These are phyloP conservation scores for Coemansia sp. DNA, from an alignment of 192 early-diverging fungal genomes.

Conservation along the genomic window DNA sequence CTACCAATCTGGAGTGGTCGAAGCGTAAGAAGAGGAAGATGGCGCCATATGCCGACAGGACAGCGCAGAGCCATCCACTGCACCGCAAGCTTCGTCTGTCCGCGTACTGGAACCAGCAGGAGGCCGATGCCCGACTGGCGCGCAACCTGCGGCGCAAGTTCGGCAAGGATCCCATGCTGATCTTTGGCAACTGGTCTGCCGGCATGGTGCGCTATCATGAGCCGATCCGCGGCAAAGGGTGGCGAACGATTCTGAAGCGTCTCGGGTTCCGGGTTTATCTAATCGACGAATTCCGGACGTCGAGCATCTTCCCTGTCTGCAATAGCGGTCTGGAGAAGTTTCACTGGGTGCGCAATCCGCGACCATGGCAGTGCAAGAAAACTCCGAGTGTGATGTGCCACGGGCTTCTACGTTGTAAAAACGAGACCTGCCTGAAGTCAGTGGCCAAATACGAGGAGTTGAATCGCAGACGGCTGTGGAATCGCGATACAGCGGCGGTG, in stretches of 20 bases:
- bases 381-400: not conserved
- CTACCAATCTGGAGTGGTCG: too few species aligned
- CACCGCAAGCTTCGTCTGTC: not conserved
- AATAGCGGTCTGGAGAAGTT: not conserved
- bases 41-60: not conserved
- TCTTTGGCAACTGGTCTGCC: slow-evolving; percentile 19
- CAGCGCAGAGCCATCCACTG: not conserved
- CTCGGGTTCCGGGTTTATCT: not conserved
- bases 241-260: not conserved
- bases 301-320: not conserved
- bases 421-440: not conserved
- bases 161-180: not conserved
- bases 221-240: slow-evolving; percentile 14
- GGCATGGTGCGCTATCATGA: slow-evolving; percentile 4
- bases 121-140: not conserved
- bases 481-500: not conserved
- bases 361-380: not conserved
- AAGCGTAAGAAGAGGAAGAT: not conserved
- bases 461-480: not conserved
- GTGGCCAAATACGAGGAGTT: too few species aligned
- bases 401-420: not conserved
- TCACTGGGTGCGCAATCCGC: not conserved
- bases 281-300: not conserved
- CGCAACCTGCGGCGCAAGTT: not conserved
- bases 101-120: not conserved